These are phyloP conservation scores for Tetrapyrgos nigripes DNA, from an alignment of 1,284 basidiomycete genomes.

Conservation along the genomic window DNA sequence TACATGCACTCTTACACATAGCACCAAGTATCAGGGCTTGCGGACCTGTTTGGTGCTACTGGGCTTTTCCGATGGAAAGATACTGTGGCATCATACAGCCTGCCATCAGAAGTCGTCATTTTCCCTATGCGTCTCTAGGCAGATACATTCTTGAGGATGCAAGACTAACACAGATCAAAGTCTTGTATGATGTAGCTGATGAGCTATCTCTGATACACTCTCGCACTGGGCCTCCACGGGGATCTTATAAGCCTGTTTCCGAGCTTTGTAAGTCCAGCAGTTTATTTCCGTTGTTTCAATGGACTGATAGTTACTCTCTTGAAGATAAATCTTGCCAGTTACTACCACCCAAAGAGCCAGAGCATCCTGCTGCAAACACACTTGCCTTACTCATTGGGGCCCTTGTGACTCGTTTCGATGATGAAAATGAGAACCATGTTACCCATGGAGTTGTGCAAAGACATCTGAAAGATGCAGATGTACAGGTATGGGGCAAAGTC, in stretches of 20 bases:
- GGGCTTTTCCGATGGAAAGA: conserved; percentile 43
- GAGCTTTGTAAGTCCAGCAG: conserved; percentile 27
- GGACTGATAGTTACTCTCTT: neutral
- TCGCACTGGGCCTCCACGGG: neutral
- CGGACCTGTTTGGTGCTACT: conserved; percentile 50
- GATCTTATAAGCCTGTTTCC: neutral
- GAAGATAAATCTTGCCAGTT: neutral
- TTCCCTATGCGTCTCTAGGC: conserved; percentile 35
- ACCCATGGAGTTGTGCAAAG: neutral
- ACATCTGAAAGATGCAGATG: neutral
- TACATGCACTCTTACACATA: conserved; percentile 50
- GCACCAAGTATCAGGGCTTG: conserved; percentile 35
- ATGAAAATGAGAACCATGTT: no score
- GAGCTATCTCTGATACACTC: conserved; percentile 20
- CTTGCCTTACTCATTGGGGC: neutral
- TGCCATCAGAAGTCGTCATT: conserved; percentile 31
- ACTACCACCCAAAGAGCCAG: neutral
- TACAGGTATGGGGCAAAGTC: conserved; percentile 26
- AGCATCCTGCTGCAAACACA: neutral
- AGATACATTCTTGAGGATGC: conserved; percentile 30
- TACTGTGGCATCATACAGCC: conserved; percentile 35
- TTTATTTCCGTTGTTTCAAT: conserved; percentile 41
- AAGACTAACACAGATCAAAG: conserved; percentile 34
- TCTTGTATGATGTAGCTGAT: conserved; percentile 23
- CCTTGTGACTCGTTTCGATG: conserved; percentile 14